Evolutionary conservation across 768 basidiomycete genomes (phyloP), one percentile per base, ranked within the genome.

Genomic region (Hortiboletus flavorubellus): DNA sequence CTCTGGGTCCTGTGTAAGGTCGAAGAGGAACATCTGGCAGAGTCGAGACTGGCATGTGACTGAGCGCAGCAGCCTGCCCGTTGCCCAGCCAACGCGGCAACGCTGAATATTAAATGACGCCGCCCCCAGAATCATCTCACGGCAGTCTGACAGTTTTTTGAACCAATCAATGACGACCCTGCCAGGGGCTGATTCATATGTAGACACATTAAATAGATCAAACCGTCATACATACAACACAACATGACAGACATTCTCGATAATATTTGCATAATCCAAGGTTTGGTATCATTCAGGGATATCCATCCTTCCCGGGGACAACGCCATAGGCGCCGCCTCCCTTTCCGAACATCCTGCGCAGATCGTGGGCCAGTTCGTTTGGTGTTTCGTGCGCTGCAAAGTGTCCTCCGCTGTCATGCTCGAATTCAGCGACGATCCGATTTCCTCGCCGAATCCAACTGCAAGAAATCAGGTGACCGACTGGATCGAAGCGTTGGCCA

Each of bases 351-450:
- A 85, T 85, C 60, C 73, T 78, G 35, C 78, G 70, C 31, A 86
- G 51, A 59, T 84, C 84, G 3, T 59, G 70, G 0, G 73, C 82
- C 8, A 86, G 71, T 8, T 68, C 67, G 9, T 76, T 69, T 0
- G 84, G 83, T 42, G 64, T 69, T 56, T 86, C 84, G 53, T 76
- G 61, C 0, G 83, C 78, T 8, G 84, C 78, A 58, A 86, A 85
- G 65, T 85, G 84, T 0, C 84, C 84, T 14, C 84, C 84, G 5
- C 64, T 64, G 3, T 69, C 68, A 46, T 85, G 84, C 18, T 75
- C 68, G 3, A 74, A 69, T 55, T 79, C 75, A 53, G 80, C 83
- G 7, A 84, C 79, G 26, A 79, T 41, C 59, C 69, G 70, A 59
- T 76, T 57, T 46, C 68, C 14, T 49, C 65, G 59, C 33, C 70